These are phyloP conservation scores for Davidsoniella virescens DNA, from an alignment of 2,329 filamentous ascomycete species.

Conservation along the genomic window DNA sequence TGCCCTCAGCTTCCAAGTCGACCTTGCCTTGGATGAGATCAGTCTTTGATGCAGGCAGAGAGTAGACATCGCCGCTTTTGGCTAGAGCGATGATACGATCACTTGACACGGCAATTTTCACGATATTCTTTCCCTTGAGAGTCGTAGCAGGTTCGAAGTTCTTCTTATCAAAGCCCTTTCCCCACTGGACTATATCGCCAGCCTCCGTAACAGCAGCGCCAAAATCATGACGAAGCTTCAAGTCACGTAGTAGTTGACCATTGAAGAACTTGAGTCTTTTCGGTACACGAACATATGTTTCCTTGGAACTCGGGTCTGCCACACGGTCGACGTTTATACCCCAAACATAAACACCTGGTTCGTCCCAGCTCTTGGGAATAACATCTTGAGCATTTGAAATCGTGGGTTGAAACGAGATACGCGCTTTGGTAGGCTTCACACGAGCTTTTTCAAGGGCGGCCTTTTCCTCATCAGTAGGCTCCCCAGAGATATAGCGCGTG, in stretches of 20 bases:
- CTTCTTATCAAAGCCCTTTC: constrained; percentile 53
- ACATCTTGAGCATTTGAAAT: background rate
- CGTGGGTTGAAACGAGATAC: constrained; percentile 66
- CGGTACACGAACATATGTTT: constrained; percentile 63
- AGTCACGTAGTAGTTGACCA: constrained; percentile 64
- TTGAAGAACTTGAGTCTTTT: constrained; percentile 69
- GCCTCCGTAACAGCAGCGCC: constrained; percentile 77
- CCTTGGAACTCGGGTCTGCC: constrained; percentile 68
- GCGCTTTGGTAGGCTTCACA: constrained; percentile 41
- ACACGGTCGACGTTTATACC: constrained; percentile 74
- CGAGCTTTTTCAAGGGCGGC: constrained; percentile 47
- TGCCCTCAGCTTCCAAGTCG: constrained; percentile 24
- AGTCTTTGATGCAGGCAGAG: constrained; percentile 56
- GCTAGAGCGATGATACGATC: constrained; percentile 73
- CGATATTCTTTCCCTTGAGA: constrained; percentile 64
- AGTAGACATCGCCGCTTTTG: constrained; percentile 64
- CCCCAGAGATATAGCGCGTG: constrained; percentile 1
- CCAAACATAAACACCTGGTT: constrained; percentile 87
- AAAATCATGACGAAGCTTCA: constrained; percentile 70
- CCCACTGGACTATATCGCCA: constrained; percentile 88
- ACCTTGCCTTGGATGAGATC: constrained; percentile 55
- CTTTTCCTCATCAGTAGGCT: constrained; percentile 12
- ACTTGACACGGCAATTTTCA: constrained; percentile 58
- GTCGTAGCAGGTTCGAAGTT: constrained; percentile 51
- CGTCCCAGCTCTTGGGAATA: constrained; percentile 46